A percentile compares a stretch with the other conserved stretches of the same genome.
Conservation (phyloP, 1,284 basidiomycete species). For the Trametes versicolor region DNA sequence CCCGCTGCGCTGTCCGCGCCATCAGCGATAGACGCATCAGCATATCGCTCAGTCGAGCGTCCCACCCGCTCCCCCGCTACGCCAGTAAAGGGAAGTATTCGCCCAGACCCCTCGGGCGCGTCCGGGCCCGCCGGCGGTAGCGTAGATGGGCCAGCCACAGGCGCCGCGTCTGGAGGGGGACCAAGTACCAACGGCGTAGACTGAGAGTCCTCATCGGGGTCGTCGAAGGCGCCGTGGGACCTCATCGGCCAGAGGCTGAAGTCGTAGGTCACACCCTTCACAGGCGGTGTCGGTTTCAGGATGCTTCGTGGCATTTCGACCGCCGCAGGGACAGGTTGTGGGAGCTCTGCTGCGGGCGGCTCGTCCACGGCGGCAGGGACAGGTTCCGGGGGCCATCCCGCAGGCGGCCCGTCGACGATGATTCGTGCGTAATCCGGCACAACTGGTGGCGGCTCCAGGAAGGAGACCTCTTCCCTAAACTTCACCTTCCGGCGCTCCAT, state of each 20-base stretch:
- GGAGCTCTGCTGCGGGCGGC: not conserved
- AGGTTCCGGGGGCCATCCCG: not conserved
- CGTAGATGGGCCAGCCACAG: not conserved
- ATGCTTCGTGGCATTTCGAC: constrained; percentile 8
- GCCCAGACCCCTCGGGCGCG: not conserved
- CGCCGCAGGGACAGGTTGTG: not conserved
- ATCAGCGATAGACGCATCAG: not conserved
- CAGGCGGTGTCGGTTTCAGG: constrained; percentile 29
- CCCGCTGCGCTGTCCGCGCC: constrained; percentile 1
- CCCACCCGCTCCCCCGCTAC: not conserved
- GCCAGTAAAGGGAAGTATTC: not conserved
- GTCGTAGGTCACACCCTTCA: constrained; percentile 28
- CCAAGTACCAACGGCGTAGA: not conserved
- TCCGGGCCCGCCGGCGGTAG: not conserved
- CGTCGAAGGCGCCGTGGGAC: not conserved
- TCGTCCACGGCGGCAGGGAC: not conserved
- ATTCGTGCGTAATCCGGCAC: not conserved
- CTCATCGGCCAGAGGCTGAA: constrained; percentile 17
- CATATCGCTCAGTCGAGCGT: not conserved
- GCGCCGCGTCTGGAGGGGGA: not conserved
- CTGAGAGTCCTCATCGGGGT: not conserved
- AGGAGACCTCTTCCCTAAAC: constrained; percentile 17
- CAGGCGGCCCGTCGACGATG: not conserved
- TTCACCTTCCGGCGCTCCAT: constrained; percentile 21
- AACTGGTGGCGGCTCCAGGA: constrained; percentile 11